Evolutionary conservation across 352 stramenopile species (phyloP).

Genomic region (Globisporangium carolinianum): DNA sequence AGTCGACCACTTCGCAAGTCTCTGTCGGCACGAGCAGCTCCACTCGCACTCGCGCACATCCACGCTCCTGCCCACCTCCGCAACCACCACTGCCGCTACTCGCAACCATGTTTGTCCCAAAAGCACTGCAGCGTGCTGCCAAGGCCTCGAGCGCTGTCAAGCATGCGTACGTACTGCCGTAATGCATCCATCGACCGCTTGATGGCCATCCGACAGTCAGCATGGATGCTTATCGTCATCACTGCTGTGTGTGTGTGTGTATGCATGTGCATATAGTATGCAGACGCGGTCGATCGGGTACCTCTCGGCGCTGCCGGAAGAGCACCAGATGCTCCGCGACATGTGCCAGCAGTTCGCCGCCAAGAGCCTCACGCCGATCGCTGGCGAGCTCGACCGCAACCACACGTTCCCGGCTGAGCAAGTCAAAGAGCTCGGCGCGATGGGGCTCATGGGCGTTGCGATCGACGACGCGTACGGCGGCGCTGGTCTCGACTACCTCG

Average conservation of each 20-base stretch:
- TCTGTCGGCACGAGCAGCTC: background rate
- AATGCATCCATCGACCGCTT: background rate
- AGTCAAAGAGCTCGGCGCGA: constrained; percentile 86
- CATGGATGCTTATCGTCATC: background rate
- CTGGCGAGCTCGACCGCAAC: constrained; percentile 85
- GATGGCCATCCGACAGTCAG: background rate
- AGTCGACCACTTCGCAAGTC: background rate
- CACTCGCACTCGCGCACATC: background rate
- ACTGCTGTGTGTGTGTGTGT: background rate
- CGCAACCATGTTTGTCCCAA: constrained; percentile 7
- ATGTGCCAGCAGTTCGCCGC: constrained; percentile 95
- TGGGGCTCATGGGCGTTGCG: constrained; percentile 95
- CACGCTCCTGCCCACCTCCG: background rate
- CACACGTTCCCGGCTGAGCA: constrained; percentile 81
- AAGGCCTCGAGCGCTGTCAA: constrained; percentile 10
- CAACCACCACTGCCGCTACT: background rate
- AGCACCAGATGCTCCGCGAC: constrained; percentile 95
- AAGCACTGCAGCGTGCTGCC: constrained; percentile 11
- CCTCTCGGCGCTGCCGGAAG: constrained; percentile 82
- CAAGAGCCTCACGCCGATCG: constrained; percentile 90
- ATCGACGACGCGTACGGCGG: constrained; percentile 86
- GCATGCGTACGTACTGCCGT: constrained; percentile 3
- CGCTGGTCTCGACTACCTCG: constrained; percentile 92
- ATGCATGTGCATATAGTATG: background rate
- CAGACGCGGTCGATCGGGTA: constrained; percentile 48